Conservation (phyloP, 1,284 basidiomycete genomes). For the Papiliotrema terrestris region DNA sequence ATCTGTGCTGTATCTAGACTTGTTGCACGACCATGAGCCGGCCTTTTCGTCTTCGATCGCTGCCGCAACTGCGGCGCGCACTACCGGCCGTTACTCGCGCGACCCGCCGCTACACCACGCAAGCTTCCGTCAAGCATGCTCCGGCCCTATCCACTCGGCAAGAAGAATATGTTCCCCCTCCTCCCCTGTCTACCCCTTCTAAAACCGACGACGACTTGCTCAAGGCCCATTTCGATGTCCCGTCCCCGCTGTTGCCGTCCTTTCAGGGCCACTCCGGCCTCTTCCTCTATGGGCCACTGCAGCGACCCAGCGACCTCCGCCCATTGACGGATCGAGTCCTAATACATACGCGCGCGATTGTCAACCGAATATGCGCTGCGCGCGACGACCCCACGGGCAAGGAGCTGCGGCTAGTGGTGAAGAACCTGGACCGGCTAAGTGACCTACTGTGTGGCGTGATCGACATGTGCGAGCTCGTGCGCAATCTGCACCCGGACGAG, state of each 20-base stretch:
- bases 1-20: too few species aligned
- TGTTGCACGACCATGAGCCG: not conserved
- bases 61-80: not conserved
- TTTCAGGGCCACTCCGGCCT: conserved; percentile 25
- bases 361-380: conserved; percentile 49
- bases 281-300: conserved; percentile 41
- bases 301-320: conserved; percentile 27
- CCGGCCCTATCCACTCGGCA: conserved; percentile 1
- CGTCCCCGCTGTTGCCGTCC: not conserved
- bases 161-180: conserved; percentile 4
- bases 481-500: conserved; percentile 86
- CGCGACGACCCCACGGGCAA: conserved; percentile 35
- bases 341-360: conserved; percentile 41
- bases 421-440: conserved; percentile 90
- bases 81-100: not conserved
- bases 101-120: not conserved
- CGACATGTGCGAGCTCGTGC: conserved; percentile 88
- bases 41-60: not conserved
- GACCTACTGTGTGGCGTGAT: conserved; percentile 95
- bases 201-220: conserved; percentile 12
- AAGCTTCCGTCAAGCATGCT: not conserved
- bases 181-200: conserved; percentile 7
- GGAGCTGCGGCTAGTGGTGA: conserved; percentile 79
- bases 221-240: conserved; percentile 20
- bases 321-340: conserved; percentile 44